These are phyloP conservation scores for Mikania micrantha DNA, from an alignment of 129 eudicot genomes.

Conservation along the genomic window DNA sequence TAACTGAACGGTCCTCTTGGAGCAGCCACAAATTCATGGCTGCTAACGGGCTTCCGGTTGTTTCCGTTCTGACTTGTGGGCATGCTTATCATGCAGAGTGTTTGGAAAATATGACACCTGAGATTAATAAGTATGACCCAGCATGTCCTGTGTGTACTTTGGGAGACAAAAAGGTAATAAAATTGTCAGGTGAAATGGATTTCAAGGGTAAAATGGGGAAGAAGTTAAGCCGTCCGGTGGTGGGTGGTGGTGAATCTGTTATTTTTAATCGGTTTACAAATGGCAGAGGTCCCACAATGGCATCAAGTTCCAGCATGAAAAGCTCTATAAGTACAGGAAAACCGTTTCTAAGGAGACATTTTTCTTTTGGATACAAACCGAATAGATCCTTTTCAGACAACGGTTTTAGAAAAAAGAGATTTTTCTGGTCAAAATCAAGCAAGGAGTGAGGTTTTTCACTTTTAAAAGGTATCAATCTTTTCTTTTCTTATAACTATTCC, in stretches of 20 bases:
- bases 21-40: conserved; percentile 59
- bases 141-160: conserved; percentile 89
- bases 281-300: conserved; percentile 45
- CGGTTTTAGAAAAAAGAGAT: conserved; percentile 50
- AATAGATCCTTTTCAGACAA: conserved; percentile 38
- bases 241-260: conserved; percentile 38
- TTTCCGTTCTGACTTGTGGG: conserved; percentile 77
- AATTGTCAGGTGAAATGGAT: conserved; percentile 71
- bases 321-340: too few species aligned
- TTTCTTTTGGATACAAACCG: conserved; percentile 68
- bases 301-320: conserved; percentile 66
- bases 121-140: conserved; percentile 81
- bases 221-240: conserved; percentile 52
- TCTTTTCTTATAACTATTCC: not conserved
- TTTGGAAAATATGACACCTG: conserved; percentile 81
- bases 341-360: conserved; percentile 75
- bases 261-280: conserved; percentile 41
- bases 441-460: conserved; percentile 38
- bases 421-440: conserved; percentile 83
- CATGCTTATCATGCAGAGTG: conserved; percentile 96
- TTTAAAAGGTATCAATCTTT: conserved; percentile 29
- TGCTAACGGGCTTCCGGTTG: conserved; percentile 66
- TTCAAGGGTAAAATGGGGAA: conserved; percentile 47
- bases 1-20: conserved; percentile 69
- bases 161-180: conserved; percentile 70